Evolutionary conservation across 306 rosid genomes (phyloP), one percentile per base, ranked within the genome.

Genomic region (Casuarina glauca): DNA sequence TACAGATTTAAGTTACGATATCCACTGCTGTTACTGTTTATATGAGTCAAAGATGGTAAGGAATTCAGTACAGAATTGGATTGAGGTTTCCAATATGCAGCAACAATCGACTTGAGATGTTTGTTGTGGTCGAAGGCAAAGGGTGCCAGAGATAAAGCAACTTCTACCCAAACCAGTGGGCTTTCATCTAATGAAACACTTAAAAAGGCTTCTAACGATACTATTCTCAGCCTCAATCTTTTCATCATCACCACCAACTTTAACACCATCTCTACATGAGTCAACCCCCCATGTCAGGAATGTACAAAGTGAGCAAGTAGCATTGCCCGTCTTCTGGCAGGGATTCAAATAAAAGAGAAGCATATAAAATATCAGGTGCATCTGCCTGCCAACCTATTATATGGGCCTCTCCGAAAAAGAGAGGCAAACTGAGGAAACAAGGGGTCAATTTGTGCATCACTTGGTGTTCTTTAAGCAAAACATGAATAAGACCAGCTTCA

Each of bases 241-340:
- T 76, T 91, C 96, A 84, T 95, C 98, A 75, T 93, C 99, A 75
- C 90, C 97, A 13, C 87, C 97, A 86, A 82, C 96, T 17, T 85
- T 96, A 85, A 80, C 88, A 60, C 87, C 87, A 81, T 90, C 91
- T 71, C 93, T 83, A 74, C 87, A 80, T 3, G 92, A 84, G 86
- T 87, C 85, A 61, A 61, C 88, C 91, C 58, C 94, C 98, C 82
- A 87, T 91, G 80, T 90, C 96, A 68, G 93, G 97, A 96, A 90
- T 42, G 99, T 91, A 45, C 99, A 97, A 81, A 93, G 80, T 32
- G 98, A 94, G 75, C 90, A 93, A 85, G 90, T 92, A 76, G 98
- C 97, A 78, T 96, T 88, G 72, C 98, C 99, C 87, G 77, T 93
- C 98, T 98, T 96, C 99, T 64, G 98, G 96, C 86, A 88, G 98